phyloP scores from a whole-genome alignment of 225 moss, liverwort and hornwort species.

The Sphagnum contortum region DNA sequence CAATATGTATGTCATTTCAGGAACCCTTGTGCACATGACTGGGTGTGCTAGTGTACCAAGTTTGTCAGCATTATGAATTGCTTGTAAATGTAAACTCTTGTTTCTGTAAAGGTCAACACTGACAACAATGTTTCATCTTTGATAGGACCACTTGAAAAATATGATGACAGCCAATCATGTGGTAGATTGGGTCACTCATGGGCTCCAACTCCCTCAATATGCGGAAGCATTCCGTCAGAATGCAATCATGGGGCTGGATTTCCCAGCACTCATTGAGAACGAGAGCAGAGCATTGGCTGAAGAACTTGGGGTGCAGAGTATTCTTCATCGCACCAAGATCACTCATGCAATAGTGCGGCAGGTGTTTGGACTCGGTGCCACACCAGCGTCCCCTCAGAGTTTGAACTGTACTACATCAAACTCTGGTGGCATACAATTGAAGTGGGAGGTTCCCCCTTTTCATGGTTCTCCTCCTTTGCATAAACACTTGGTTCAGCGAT shows the following conservation, averaged over 20 bases:
- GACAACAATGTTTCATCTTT: too few relatives aligned
- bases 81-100: too few relatives aligned
- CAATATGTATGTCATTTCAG: too few relatives aligned
- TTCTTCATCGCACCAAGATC: conserved; percentile 40
- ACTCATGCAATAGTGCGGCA: conserved; percentile 49
- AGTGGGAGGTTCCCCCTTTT: conserved; percentile 28
- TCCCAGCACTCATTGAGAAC: conserved; percentile 45
- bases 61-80: too few relatives aligned
- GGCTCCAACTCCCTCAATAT: conserved; percentile 45
- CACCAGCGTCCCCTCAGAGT: conserved; percentile 31
- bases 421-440: conserved; percentile 37
- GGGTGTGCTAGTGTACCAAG: too few relatives aligned
- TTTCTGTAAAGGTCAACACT: too few relatives aligned
- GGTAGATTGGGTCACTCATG: conserved; percentile 51
- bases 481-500: conserved; percentile 39
- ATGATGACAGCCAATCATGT: conserved; percentile 57
- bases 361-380: conserved; percentile 39
- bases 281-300: conserved; percentile 41
- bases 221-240: conserved; percentile 39
- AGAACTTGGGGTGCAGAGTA: conserved; percentile 46
- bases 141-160: conserved; percentile 38
- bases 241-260: conserved; percentile 51
- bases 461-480: conserved; percentile 44
- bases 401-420: conserved; percentile 25
- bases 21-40: too few relatives aligned